Percentiles rank a stretch among this genome's conserved stretches.
Evolutionary conservation across 2,329 filamentous ascomycete genomes (phyloP).

Genomic region (Ascochyta viciae-villosae): DNA sequence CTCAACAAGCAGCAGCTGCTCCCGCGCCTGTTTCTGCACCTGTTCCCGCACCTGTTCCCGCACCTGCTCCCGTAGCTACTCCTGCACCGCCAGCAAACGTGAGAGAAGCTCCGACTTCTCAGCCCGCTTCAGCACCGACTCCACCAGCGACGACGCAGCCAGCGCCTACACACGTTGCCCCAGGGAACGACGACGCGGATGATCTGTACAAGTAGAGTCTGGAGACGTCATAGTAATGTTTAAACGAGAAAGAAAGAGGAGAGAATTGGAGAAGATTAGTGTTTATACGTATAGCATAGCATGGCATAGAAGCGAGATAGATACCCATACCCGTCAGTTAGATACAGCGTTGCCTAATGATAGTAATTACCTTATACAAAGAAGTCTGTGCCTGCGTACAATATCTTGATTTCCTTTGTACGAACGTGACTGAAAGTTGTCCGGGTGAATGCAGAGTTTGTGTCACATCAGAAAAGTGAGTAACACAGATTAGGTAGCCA

Average conservation of each 20-base stretch:
- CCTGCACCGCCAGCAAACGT: neutral
- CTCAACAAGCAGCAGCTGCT: slow-evolving; percentile 3
- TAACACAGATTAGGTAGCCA: too few species aligned
- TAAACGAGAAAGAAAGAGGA: neutral
- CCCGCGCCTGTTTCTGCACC: neutral
- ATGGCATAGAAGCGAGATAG: neutral
- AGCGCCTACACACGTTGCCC: neutral
- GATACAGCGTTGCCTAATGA: too few species aligned
- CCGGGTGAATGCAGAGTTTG: too few species aligned
- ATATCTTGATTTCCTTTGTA: too few species aligned
- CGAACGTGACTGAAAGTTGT: too few species aligned
- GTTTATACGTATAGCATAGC: neutral
- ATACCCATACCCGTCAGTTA: slow-evolving; percentile 2
- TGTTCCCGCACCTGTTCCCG: neutral
- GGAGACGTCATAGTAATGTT: neutral
- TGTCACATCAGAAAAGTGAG: too few species aligned
- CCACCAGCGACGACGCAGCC: neutral
- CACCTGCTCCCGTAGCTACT: too few species aligned
- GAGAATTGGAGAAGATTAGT: neutral
- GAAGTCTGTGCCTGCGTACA: too few species aligned
- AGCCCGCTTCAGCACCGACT: neutral
- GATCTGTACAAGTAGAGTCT: slow-evolving; percentile 25
- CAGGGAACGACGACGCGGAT: slow-evolving; percentile 23
- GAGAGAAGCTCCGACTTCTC: slow-evolving; percentile 5
- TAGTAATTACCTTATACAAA: too few species aligned